phyloP scores from a whole-genome alignment of 306 rosid species.

The Fragaria nilgerrensis region DNA sequence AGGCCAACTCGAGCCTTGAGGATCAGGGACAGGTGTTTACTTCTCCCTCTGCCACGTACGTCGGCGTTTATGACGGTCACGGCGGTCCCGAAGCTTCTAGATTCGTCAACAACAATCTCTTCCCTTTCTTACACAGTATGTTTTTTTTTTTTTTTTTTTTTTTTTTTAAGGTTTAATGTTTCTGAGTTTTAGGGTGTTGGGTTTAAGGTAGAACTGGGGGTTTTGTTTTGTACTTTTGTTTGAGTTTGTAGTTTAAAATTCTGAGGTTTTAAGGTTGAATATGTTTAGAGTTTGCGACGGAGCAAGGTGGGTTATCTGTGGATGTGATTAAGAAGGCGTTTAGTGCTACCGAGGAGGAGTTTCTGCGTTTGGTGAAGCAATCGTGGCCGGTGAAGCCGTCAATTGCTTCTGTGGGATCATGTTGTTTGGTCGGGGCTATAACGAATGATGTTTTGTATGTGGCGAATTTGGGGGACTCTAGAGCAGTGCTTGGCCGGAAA shows the following conservation, averaged over 20 bases:
- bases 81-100: slow-evolving; percentile 98
- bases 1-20: slow-evolving; percentile 80
- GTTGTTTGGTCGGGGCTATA: slow-evolving; percentile 93
- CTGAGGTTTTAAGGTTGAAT: slow-evolving; percentile 11
- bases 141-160: not conserved
- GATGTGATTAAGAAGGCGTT: slow-evolving; percentile 89
- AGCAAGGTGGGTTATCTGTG: slow-evolving; percentile 81
- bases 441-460: slow-evolving; percentile 63
- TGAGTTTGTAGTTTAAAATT: not conserved
- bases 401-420: slow-evolving; percentile 87
- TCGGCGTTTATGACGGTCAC: slow-evolving; percentile 94
- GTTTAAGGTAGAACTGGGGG: not conserved
- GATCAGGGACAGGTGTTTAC: slow-evolving; percentile 95
- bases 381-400: slow-evolving; percentile 54
- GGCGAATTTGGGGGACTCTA: slow-evolving; percentile 93
- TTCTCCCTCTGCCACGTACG: slow-evolving; percentile 74
- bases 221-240: not conserved
- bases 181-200: not conserved
- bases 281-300: slow-evolving; percentile 66
- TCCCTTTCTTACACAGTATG: slow-evolving; percentile 71
- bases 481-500: slow-evolving; percentile 85
- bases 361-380: slow-evolving; percentile 66
- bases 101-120: slow-evolving; percentile 72
- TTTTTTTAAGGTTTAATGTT: not conserved
- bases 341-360: slow-evolving; percentile 81